Evolutionary conservation across 306 rosid species (phyloP).

Genomic region (Lathyrus oleraceus): DNA sequence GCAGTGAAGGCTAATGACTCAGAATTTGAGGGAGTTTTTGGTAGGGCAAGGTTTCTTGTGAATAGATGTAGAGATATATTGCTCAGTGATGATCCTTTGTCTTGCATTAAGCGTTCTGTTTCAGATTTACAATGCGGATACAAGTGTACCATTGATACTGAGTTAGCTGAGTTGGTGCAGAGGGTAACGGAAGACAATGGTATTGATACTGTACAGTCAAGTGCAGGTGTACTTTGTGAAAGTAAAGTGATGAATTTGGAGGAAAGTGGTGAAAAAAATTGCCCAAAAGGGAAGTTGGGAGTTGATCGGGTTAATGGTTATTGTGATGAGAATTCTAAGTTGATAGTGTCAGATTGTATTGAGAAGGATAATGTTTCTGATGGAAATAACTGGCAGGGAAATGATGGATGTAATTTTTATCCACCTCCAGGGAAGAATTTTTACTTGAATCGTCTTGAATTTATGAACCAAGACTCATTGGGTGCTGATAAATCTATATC

Average conservation of each 20-base stretch:
- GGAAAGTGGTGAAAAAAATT: background rate
- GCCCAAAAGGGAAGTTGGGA: slow-evolving; percentile 22
- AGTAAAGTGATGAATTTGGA: slow-evolving; percentile 34
- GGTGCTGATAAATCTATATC: slow-evolving; percentile 44
- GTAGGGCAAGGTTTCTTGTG: slow-evolving; percentile 49
- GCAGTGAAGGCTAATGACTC: slow-evolving; percentile 44
- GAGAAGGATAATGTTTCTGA: slow-evolving; percentile 33
- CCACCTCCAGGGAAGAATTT: slow-evolving; percentile 70
- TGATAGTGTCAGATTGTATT: slow-evolving; percentile 2
- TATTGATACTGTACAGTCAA: slow-evolving; percentile 26
- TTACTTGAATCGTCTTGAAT: slow-evolving; percentile 60
- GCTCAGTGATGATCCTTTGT: slow-evolving; percentile 59
- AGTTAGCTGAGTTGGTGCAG: background rate
- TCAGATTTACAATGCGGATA: slow-evolving; percentile 16
- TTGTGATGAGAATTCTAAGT: slow-evolving; percentile 22
- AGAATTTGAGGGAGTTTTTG: slow-evolving; percentile 35
- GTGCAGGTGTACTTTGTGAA: slow-evolving; percentile 21
- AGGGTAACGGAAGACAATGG: slow-evolving; percentile 22
- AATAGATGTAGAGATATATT: slow-evolving; percentile 54
- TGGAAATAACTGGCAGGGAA: slow-evolving; percentile 22
- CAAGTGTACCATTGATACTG: background rate
- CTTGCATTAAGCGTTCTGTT: slow-evolving; percentile 35
- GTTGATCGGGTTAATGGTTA: slow-evolving; percentile 23
- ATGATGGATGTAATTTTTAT: background rate
- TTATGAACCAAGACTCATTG: slow-evolving; percentile 29